Percentiles rank a stretch among this genome's conserved stretches.
These are phyloP conservation scores for Aspergillus viridinutans DNA, from an alignment of 2,329 filamentous ascomycete genomes.

Conservation along the genomic window DNA sequence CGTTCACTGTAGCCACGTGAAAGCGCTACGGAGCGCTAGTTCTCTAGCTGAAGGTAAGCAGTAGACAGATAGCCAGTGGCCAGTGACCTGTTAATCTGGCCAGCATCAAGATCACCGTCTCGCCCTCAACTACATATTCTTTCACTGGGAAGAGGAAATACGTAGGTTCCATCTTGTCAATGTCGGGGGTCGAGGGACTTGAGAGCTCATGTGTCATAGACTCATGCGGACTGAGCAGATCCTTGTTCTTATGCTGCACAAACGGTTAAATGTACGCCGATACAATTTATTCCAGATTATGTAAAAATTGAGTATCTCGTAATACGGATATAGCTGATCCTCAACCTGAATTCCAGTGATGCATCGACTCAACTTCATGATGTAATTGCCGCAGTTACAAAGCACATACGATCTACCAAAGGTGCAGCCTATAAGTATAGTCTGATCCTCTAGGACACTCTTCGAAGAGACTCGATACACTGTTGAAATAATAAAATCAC, in stretches of 20 bases:
- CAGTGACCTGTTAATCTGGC: no score
- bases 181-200: no score
- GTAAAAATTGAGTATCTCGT: not conserved
- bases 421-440: no score
- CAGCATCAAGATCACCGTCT: no score
- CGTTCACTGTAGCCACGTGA: conserved; percentile 20
- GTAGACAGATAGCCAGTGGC: no score
- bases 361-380: conserved; percentile 11
- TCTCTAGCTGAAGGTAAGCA: not conserved
- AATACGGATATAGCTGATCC: no score
- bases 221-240: no score
- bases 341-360: conserved; percentile 1
- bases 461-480: not conserved
- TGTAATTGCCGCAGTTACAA: conserved; percentile 5
- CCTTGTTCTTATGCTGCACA: not conserved
- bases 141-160: not conserved
- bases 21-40: conserved; percentile 3
- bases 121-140: not conserved
- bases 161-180: not conserved
- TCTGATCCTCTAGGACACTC: not conserved
- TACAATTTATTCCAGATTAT: not conserved
- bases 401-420: not conserved
- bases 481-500: not conserved
- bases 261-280: not conserved
- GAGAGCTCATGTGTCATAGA: no score